Base-by-base conservation (phyloP, 768 basidiomycete genomes). In the Leccinellum rugosiceps region DNA sequence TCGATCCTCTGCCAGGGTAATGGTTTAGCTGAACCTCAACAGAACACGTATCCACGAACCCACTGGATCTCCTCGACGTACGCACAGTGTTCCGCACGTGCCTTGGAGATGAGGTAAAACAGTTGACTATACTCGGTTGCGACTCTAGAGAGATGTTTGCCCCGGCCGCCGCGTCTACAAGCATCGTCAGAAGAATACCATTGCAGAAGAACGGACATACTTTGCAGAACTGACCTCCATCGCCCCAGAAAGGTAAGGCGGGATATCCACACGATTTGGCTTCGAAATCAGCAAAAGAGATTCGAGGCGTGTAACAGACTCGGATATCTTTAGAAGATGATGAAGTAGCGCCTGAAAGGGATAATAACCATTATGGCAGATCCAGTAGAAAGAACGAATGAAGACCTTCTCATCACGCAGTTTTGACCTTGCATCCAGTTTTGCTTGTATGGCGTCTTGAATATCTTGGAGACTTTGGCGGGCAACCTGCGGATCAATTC, bases 81-180 rank as follows among this genome's bases (percentile, higher is more conserved):
- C 2, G 78, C 82, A 60, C 93, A 94, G 2, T 83, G 81, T 64
- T 94, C 90, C 10, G 75, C 74, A 6, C 82, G 78, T 11, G 95
- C 93, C 71, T 97, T 96, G 19, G 84, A 82, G 25, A 84, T 82
- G 62, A 97, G 90, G 70, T 99, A 99, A 25, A 94, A 78, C 19
- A 98, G 79, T 68, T 98, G 95, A 10, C 84, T 90, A 68, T 96
- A 98, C 72, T 98, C 97, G 9, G 85, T 79, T 14, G 94, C 92
- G 28, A 95, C 90, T 51, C 95, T 83, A 11, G 82, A 80, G 14
- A 96, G 78, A 68, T 93, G 90, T 68, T 93, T 91, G 31, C 88
- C 86, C 46, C 85, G 80, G 68, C 83, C 85, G 9, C 81, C 82
- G 60, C 78, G 83, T 38, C 87, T 89, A 59, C 48, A 28, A 63